Percentiles rank a stretch among this genome's conserved stretches.
Conservation (phyloP, 495 filamentous ascomycete species). For the Penicilliopsis zonata region DNA sequence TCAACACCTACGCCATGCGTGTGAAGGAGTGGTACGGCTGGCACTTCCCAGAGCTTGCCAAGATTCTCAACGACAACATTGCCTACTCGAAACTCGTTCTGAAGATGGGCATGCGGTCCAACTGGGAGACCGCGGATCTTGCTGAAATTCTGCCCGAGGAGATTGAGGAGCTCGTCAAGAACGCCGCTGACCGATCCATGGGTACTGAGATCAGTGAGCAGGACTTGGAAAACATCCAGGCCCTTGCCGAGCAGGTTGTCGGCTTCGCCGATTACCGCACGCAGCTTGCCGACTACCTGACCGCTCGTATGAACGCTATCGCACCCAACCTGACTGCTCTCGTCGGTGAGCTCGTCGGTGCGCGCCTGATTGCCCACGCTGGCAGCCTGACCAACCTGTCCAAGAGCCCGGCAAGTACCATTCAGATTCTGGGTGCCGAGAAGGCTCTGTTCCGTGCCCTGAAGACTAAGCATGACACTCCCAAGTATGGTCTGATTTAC, state of each 20-base stretch:
- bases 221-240: constrained; percentile 81
- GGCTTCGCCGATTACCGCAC: constrained; percentile 78
- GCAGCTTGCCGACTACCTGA: constrained; percentile 79
- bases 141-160: constrained; percentile 92
- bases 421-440: constrained; percentile 97
- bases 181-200: constrained; percentile 93
- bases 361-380: constrained; percentile 88
- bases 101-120: constrained; percentile 74
- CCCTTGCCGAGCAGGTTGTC: constrained; percentile 87
- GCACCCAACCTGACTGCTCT: constrained; percentile 92
- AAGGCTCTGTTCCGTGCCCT: constrained; percentile 97
- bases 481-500: constrained; percentile 98
- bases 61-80: constrained; percentile 95
- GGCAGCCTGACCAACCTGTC: constrained; percentile 92
- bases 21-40: constrained; percentile 99
- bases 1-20: constrained; percentile 97
- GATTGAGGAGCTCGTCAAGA: constrained; percentile 83
- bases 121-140: constrained; percentile 64
- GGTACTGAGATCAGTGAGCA: constrained; percentile 88
- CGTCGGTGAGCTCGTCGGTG: constrained; percentile 89
- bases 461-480: constrained; percentile 98
- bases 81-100: constrained; percentile 83
- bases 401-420: constrained; percentile 89
- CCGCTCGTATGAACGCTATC: constrained; percentile 90
- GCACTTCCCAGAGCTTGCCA: constrained; percentile 97